Conservation (phyloP, 2,329 filamentous ascomycete species). For the Raffaelea deltoideospora region DNA sequence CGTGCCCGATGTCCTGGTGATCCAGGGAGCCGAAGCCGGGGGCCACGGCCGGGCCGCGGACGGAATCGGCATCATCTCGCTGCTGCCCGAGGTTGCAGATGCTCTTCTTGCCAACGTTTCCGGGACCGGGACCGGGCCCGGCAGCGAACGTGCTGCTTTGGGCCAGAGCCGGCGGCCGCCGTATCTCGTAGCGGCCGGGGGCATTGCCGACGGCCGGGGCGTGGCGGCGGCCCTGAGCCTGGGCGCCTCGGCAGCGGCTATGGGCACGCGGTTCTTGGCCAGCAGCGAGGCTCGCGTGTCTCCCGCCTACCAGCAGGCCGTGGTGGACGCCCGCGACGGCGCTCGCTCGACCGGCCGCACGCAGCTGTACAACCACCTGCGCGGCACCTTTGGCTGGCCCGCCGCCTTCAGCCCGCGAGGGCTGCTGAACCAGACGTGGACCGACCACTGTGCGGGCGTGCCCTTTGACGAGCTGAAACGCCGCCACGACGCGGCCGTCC, state of each 20-base stretch:
- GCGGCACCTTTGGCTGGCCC: conserved; percentile 28
- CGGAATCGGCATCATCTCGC: conserved; percentile 36
- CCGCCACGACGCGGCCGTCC: conserved; percentile 22
- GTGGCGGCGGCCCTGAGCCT: conserved; percentile 39
- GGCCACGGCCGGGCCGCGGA: conserved; percentile 40
- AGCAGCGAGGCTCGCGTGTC: conserved; percentile 22
- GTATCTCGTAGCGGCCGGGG: conserved; percentile 45
- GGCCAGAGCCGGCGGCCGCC: too few relatives aligned
- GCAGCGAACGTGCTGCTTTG: too few relatives aligned
- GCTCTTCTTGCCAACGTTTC: too few relatives aligned
- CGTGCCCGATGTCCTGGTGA: conserved; percentile 42
- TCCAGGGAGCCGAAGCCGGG: conserved; percentile 49
- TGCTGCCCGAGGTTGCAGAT: conserved; percentile 42
- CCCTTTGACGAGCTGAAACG: conserved; percentile 25
- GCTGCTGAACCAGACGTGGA: conserved; percentile 24
- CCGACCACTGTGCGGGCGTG: conserved; percentile 22
- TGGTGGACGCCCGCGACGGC: conserved; percentile 24
- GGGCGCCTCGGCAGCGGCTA: conserved; percentile 36
- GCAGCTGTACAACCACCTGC: conserved; percentile 26
- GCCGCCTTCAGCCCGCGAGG: conserved; percentile 23
- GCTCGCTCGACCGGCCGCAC: conserved; percentile 24
- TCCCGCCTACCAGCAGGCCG: conserved; percentile 25
- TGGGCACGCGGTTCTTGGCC: conserved; percentile 52
- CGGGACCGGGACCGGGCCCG: too few relatives aligned
- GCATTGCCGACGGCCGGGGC: conserved; percentile 39